Evolutionary conservation across 75 land plant genomes (phyloP), one percentile per base, ranked within the genome.

Genomic region (Pinus taeda): DNA sequence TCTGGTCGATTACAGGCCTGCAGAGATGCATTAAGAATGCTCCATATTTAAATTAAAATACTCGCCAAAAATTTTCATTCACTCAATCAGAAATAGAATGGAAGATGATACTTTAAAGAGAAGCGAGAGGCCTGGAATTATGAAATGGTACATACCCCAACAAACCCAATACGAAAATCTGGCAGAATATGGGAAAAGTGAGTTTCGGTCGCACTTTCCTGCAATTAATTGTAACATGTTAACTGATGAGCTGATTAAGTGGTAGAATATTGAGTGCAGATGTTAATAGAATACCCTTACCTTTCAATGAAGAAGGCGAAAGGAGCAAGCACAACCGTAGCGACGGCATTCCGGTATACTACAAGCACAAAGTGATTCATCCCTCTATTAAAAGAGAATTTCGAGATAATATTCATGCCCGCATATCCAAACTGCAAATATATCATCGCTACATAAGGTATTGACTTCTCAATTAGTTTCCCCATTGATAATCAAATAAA

Each of bases 291-390:
- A 39, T 39, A 39, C 5, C 42, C 3, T 24, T 29, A 89, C 88
- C 88, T 83, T 71, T 89, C 87, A 55, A 84, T 37, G 37, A 82
- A 15, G 58, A 79, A 61, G 26, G 87, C 86, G 74, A 87, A 82
- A 30, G 91, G 89, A 15, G 83, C 79, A 4, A 89, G 82, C 74
- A 74, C 62, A 14, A 78, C 63, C 14, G 88, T 78, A 45, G 91
- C 89, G 26, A 82, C 63, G 30, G 85, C 76, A 73, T 89, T 86
- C 1, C 91, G 77, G 67, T 89, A 89, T 7, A 86, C 78, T 15
- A 81, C 80, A 49, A 84, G 75, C 33, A 84, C 88, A 62, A 77
- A 79, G 57, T 75, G 78, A 63, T 79, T 82, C 80, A 84, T 78
- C 17, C 87, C 91, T 36, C 73, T 59, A 49, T 83, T 79, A 17